Percentiles rank a stretch among this genome's conserved stretches.
Conservation (phyloP, 192 early-diverging fungal species). For the Entomortierella chlamydospora region DNA sequence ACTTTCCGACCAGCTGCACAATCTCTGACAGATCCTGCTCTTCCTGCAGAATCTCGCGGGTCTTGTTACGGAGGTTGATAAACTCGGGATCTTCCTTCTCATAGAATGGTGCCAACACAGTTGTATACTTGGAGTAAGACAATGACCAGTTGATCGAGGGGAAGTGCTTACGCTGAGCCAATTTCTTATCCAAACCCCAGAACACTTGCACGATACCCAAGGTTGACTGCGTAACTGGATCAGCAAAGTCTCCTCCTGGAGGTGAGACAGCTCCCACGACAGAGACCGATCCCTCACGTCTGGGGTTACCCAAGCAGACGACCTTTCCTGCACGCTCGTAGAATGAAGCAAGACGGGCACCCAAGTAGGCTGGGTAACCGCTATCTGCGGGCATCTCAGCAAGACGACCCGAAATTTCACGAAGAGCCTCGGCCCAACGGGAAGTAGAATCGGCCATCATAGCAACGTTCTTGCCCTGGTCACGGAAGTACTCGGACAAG, state of each 20-base stretch:
- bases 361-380: constrained; percentile 98
- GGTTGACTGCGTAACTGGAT: constrained; percentile 97
- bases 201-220: constrained; percentile 99
- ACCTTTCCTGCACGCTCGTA: constrained; percentile 99
- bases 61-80: constrained; percentile 88
- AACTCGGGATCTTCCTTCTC: constrained; percentile 97
- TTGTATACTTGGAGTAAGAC: constrained; percentile 98
- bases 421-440: constrained; percentile 99
- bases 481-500: constrained; percentile 99
- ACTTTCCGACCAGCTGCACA: constrained; percentile 99
- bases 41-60: constrained; percentile 98
- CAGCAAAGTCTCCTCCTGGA: constrained; percentile 99
- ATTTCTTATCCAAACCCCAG: constrained; percentile 99
- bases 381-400: constrained; percentile 98
- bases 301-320: constrained; percentile 95
- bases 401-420: constrained; percentile 99
- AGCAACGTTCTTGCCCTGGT: constrained; percentile 98
- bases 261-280: constrained; percentile 99
- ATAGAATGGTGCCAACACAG: constrained; percentile 96
- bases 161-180: constrained; percentile 99
- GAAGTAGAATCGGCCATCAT: constrained; percentile 99
- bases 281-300: constrained; percentile 92
- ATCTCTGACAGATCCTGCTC: constrained; percentile 99
- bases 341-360: constrained; percentile 98
- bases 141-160: constrained; percentile 99